Conservation (phyloP, 2,329 filamentous ascomycete species). For the Paecilomyces niveus region DNA sequence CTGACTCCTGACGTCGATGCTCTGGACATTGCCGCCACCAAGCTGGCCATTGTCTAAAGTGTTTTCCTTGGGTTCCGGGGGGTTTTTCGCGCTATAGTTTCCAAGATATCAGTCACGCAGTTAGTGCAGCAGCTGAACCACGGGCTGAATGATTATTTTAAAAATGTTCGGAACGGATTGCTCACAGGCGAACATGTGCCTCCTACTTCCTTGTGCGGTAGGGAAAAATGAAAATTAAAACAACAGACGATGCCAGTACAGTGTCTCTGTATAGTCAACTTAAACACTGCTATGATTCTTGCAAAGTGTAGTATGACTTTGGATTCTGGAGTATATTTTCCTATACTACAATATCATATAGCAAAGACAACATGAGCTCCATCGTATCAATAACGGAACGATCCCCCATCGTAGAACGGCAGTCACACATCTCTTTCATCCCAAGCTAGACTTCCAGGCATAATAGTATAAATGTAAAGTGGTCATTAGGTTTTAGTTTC, state of each 20-base stretch:
- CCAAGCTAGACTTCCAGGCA: neutral
- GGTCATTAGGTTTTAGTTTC: neutral
- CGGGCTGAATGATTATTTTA: conserved; percentile 32
- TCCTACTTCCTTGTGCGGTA: neutral
- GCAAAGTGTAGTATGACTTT: neutral
- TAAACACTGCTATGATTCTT: neutral
- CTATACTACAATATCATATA: neutral
- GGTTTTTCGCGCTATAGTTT: conserved; percentile 36
- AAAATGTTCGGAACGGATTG: conserved; percentile 7
- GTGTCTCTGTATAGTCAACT: neutral
- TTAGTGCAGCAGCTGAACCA: conserved; percentile 22
- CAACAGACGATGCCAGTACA: neutral
- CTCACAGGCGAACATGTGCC: neutral
- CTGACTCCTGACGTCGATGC: conserved; percentile 95
- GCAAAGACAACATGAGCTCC: neutral
- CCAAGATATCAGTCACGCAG: conserved; percentile 27
- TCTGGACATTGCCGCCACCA: conserved; percentile 98
- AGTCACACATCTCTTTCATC: neutral
- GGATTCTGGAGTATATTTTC: neutral
- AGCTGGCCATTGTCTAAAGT: conserved; percentile 90
- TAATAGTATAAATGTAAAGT: neutral
- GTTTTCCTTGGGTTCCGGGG: conserved; percentile 39
- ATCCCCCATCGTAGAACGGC: neutral
- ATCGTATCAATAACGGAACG: neutral
- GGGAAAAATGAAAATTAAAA: neutral